Conservation (phyloP, 257 asterid species). For the Gynochthodes officinalis region DNA sequence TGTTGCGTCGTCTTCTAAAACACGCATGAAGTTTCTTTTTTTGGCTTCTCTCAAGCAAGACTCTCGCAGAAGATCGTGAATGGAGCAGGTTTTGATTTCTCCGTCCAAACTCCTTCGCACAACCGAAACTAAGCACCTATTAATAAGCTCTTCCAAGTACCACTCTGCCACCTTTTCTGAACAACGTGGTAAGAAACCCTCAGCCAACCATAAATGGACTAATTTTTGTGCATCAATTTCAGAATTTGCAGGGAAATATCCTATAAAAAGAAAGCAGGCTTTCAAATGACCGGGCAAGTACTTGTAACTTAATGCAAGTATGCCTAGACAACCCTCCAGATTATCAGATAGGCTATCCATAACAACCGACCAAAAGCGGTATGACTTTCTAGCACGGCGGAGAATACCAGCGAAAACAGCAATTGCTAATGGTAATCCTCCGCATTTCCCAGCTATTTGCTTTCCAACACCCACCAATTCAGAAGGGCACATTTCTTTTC, state of each 20-base stretch:
- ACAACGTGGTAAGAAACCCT: not conserved
- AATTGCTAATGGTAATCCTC: too few species aligned
- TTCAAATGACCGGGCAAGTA: constrained; percentile 39
- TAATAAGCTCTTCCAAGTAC: constrained; percentile 37
- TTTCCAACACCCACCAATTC: too few species aligned
- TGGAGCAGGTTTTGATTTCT: constrained; percentile 27
- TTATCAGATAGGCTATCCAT: not conserved
- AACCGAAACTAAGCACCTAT: constrained; percentile 30
- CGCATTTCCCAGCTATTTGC: too few species aligned
- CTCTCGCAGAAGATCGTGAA: constrained; percentile 38
- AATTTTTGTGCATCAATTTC: constrained; percentile 24
- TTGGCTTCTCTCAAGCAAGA: constrained; percentile 36
- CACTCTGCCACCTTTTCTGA: constrained; percentile 34
- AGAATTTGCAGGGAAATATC: constrained; percentile 34
- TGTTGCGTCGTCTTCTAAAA: not conserved
- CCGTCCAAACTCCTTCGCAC: constrained; percentile 25
- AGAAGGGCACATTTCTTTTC: too few species aligned
- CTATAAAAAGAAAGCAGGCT: constrained; percentile 39
- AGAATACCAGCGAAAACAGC: constrained; percentile 10
- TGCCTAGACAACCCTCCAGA: constrained; percentile 20
- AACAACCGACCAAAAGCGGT: not conserved
- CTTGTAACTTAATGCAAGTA: constrained; percentile 24
- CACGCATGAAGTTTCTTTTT: constrained; percentile 30
- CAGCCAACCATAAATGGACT: not conserved
- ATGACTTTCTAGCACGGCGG: not conserved